These are phyloP conservation scores for Neurospora crassa DNA, from an alignment of 2,329 filamentous ascomycete species.

Conservation along the genomic window DNA sequence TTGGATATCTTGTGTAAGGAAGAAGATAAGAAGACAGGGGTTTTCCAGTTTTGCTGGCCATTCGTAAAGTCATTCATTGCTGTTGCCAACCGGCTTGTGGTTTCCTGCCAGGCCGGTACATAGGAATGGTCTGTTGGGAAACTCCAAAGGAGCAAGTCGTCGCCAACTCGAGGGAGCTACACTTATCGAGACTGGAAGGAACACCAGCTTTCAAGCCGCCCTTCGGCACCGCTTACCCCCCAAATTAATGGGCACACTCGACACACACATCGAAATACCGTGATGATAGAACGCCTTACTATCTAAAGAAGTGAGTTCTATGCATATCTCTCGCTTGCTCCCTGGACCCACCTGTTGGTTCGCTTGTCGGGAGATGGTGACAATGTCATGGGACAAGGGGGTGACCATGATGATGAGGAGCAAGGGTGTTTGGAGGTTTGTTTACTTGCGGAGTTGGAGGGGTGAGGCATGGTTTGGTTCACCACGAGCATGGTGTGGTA, in stretches of 20 bases:
- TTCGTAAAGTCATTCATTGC: too few relatives aligned
- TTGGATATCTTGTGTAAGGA: too few relatives aligned
- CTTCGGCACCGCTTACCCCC: background rate
- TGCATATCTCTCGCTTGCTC: background rate
- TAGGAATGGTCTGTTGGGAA: too few relatives aligned
- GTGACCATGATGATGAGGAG: background rate
- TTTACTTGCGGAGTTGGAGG: slow-evolving; percentile 10
- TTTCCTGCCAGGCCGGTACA: too few relatives aligned
- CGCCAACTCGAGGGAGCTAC: background rate
- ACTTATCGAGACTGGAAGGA: background rate
- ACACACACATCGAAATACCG: background rate
- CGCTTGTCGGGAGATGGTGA: background rate
- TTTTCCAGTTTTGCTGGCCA: too few relatives aligned
- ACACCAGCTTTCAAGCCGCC: background rate
- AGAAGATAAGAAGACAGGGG: too few relatives aligned
- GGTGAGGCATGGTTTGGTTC: background rate
- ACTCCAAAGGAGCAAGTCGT: background rate
- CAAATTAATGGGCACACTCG: background rate
- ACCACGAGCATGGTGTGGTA: too few relatives aligned
- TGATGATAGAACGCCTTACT: background rate
- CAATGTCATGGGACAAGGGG: background rate
- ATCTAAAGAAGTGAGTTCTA: background rate
- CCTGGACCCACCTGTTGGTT: background rate
- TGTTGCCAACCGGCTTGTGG: too few relatives aligned
- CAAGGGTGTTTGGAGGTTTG: slow-evolving; percentile 6